phyloP scores from a whole-genome alignment of 257 asterid species.

The Ophiorrhiza pumila region DNA sequence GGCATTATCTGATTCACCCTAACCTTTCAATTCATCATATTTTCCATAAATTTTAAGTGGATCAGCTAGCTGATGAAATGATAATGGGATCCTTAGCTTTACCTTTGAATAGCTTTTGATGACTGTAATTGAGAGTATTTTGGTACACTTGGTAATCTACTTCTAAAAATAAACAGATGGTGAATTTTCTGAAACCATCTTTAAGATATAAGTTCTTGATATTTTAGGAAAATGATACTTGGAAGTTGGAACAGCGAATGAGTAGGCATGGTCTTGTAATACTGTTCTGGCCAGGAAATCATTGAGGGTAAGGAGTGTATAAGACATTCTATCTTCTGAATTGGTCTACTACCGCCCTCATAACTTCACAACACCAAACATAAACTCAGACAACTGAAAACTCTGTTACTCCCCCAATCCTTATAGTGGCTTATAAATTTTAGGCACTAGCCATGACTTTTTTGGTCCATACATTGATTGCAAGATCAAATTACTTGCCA shows the following conservation, averaged over 20 bases:
- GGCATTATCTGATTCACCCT: background rate
- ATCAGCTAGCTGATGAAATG: background rate
- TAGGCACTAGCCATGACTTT: background rate
- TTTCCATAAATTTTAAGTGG: background rate
- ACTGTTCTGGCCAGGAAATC: background rate
- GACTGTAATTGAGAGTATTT: background rate
- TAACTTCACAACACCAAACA: background rate
- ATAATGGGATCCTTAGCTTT: background rate
- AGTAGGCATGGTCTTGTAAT: background rate
- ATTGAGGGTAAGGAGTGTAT: background rate
- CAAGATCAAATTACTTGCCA: background rate
- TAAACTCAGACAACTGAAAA: background rate
- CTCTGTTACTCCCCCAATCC: background rate
- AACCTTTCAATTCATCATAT: background rate
- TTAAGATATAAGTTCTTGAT: background rate
- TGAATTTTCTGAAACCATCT: background rate
- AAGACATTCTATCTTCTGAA: background rate
- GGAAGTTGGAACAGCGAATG: background rate
- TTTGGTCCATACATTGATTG: background rate
- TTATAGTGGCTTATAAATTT: background rate
- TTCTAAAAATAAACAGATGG: background rate
- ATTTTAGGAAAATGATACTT: no score
- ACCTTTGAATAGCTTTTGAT: constrained; percentile 1
- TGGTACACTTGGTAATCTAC: background rate
- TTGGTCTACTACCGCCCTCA: background rate